These are phyloP conservation scores for Daldinia childiae DNA, from an alignment of 495 filamentous ascomycete species.

Conservation along the genomic window DNA sequence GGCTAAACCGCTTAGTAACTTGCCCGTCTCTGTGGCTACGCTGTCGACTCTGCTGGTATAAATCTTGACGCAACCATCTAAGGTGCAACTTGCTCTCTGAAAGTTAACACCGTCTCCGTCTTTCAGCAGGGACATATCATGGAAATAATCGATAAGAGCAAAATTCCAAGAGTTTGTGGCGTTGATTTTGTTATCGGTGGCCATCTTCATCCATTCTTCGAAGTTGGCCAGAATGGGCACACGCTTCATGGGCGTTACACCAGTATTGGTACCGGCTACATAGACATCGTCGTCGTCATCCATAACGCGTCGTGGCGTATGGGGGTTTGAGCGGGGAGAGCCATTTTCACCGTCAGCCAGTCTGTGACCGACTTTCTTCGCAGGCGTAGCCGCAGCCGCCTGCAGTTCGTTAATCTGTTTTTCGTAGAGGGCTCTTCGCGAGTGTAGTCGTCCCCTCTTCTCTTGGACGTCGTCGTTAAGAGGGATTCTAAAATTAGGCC, in stretches of 20 bases:
- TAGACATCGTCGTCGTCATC: constrained; percentile 64
- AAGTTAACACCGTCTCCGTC: constrained; percentile 98
- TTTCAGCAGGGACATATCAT: constrained; percentile 97
- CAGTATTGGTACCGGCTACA: constrained; percentile 68
- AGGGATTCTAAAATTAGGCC: constrained; percentile 66
- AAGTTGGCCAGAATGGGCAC: constrained; percentile 97
- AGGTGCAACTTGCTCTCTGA: constrained; percentile 96
- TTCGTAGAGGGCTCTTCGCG: constrained; percentile 87
- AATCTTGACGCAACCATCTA: constrained; percentile 99
- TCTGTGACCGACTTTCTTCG: constrained; percentile 70
- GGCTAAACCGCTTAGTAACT: constrained; percentile 91
- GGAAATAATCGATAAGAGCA: constrained; percentile 98
- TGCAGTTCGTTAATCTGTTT: constrained; percentile 91
- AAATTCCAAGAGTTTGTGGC: constrained; percentile 99
- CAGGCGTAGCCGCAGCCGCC: constrained; percentile 83
- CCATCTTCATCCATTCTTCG: constrained; percentile 99
- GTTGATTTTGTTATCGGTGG: constrained; percentile 99
- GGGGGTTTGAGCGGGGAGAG: constrained; percentile 65
- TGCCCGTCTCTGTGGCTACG: constrained; percentile 96
- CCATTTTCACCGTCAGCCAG: constrained; percentile 69
- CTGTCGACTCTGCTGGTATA: constrained; percentile 99
- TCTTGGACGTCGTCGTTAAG: constrained; percentile 95
- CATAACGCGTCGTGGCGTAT: constrained; percentile 61
- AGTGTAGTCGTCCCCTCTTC: constrained; percentile 87
- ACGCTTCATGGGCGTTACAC: constrained; percentile 94